phyloP scores from a whole-genome alignment of 306 rosid species.

The Quercus ilex region DNA sequence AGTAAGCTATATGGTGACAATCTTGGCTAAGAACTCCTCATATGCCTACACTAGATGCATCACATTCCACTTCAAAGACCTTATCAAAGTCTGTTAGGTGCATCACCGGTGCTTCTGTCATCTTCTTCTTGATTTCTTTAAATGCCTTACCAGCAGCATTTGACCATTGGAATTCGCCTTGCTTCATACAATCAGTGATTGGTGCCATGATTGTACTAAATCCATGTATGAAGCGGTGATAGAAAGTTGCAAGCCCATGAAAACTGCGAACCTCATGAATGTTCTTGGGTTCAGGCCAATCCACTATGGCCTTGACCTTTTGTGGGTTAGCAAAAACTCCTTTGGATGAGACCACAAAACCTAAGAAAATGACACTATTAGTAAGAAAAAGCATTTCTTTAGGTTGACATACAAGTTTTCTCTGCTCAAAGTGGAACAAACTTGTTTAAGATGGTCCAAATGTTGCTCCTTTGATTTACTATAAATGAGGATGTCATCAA shows the following conservation, averaged over 20 bases:
- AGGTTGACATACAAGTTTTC: too few relatives aligned
- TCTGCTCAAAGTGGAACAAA: too few relatives aligned
- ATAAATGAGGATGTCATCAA: not conserved
- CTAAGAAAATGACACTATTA: not conserved
- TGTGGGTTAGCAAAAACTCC: not conserved
- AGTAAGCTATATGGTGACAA: not conserved
- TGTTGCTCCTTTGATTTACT: not conserved
- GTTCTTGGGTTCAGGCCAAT: not conserved
- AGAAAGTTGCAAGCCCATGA: constrained; percentile 1
- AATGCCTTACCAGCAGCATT: not conserved
- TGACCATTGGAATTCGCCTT: not conserved
- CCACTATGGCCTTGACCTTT: not conserved
- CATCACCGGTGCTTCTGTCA: not conserved
- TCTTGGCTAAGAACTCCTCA: not conserved
- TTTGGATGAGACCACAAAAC: not conserved
- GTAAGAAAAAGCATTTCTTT: too few relatives aligned
- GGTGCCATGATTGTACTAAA: not conserved
- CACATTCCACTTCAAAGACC: not conserved
- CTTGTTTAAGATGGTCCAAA: not conserved
- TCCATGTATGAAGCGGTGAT: not conserved
- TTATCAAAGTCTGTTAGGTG: not conserved
- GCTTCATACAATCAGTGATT: not conserved
- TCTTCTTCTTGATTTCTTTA: not conserved
- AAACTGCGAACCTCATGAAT: not conserved
- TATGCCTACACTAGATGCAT: not conserved